Evolutionary conservation across 345 rosid species (phyloP).

Genomic region (Lepidium sativum): DNA sequence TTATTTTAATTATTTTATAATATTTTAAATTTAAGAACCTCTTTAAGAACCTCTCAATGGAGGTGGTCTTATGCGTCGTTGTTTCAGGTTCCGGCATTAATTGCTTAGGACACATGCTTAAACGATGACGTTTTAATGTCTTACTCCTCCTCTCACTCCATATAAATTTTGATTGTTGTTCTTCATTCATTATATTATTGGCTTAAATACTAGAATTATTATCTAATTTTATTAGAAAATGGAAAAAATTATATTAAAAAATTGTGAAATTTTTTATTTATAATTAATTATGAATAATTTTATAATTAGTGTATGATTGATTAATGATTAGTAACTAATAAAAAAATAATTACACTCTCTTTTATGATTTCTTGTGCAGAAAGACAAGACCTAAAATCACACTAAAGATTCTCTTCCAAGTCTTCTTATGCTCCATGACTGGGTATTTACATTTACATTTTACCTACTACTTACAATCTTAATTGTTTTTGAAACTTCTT

Average conservation of each 20-base stretch:
- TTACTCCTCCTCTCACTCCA: not conserved
- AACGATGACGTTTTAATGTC: not conserved
- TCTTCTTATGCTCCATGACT: slow-evolving; percentile 74
- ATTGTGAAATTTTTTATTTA: no score
- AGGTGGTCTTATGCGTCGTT: no score
- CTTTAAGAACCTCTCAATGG: no score
- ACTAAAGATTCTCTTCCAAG: slow-evolving; percentile 37
- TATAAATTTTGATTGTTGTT: not conserved
- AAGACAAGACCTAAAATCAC: slow-evolving; percentile 75
- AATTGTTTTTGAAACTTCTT: not conserved
- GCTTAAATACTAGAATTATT: not conserved
- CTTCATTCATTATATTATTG: not conserved
- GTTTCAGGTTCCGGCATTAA: not conserved
- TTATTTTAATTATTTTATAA: not conserved
- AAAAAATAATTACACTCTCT: not conserved
- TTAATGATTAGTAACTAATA: not conserved
- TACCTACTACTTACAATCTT: not conserved
- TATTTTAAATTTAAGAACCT: no score
- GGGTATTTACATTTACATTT: slow-evolving; percentile 42
- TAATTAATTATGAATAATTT: no score
- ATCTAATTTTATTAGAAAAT: no score
- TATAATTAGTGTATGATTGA: not conserved
- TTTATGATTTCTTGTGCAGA: slow-evolving; percentile 31
- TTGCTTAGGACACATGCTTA: slow-evolving; percentile 4
- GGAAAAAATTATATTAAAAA: no score